Evolutionary conservation across 169 alveolate species (phyloP), one percentile per base, ranked within the genome.

Genomic region (Perkinsus chesapeaki): DNA sequence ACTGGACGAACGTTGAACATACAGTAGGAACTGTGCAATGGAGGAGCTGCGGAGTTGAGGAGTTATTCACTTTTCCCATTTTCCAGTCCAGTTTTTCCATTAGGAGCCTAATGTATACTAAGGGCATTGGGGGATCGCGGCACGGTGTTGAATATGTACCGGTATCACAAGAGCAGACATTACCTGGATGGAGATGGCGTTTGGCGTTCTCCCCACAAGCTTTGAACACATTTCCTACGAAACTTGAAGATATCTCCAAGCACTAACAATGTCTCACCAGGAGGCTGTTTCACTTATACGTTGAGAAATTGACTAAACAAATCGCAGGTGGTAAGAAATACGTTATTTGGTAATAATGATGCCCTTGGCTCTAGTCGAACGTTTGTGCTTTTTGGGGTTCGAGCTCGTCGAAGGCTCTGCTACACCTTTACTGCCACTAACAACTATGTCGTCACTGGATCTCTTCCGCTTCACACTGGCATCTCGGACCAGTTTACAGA

Each of bases 401-500:
- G 60, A 5, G 5, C 60, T 5, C 12, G 37, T 60, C 31, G 12
- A 0, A 60, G 82, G 31, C 31, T 27, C 82, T 20, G 36, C 31
- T 16, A 34, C 36, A 60, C 3, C 31, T 12, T 23, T 60, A 20
- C 82, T 16, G 3, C 82, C 82, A 16, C 82, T n/a, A n/a, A 1
- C 82, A 27, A 60, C 36, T 60, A 16, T 7, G 23, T 60, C 82
- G 82, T 60, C 82, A 60, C 82, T 60, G 3, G 82, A 60, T 34
- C 82, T 43, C 27, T 34, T 60, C 12, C 82, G 82, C 82, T 60
- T 60, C 31, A 60, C 82, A 60, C 82, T 16, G 27, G 48, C 48
- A 34, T 91, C 91, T 73, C 93, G 60, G 39, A 36, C 47, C 60
- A 94, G 91, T 31, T 94, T 94, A 16, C 94, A 94, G 37, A 94